Evolutionary conservation across 2,329 filamentous ascomycete genomes (phyloP).

Genomic region (Trichoderma sp.): DNA sequence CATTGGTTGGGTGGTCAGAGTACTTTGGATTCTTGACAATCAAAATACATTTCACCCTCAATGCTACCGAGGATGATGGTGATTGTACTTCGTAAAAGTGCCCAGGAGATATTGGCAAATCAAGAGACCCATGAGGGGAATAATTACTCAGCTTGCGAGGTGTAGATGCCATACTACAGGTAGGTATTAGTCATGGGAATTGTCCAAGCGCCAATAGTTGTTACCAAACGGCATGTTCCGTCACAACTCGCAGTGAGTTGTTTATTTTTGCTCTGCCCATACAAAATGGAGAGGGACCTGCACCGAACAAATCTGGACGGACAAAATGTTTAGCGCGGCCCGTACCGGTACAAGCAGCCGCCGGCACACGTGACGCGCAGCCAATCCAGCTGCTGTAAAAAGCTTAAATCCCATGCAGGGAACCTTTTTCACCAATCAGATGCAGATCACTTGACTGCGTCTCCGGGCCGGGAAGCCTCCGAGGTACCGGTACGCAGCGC

Average conservation of each 20-base stretch:
- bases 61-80: not conserved
- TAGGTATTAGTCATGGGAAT: not conserved
- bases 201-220: not conserved
- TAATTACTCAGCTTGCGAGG: not conserved
- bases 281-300: too few relatives aligned
- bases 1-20: not conserved
- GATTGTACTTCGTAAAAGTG: not conserved
- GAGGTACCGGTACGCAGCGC: not conserved
- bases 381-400: not conserved
- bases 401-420: conserved; percentile 10
- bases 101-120: not conserved
- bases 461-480: not conserved
- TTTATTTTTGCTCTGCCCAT: too few relatives aligned
- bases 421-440: conserved; percentile 16
- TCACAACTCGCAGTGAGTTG: too few relatives aligned
- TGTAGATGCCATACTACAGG: too few relatives aligned
- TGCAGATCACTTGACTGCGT: not conserved
- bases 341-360: not conserved
- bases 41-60: too few relatives aligned
- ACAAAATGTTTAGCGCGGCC: not conserved
- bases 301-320: not conserved
- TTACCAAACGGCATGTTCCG: too few relatives aligned
- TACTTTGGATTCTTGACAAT: not conserved
- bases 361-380: not conserved
- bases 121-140: not conserved